Conservation (phyloP, 176 grass and related monocot species). For the Triticum timopheevii region DNA sequence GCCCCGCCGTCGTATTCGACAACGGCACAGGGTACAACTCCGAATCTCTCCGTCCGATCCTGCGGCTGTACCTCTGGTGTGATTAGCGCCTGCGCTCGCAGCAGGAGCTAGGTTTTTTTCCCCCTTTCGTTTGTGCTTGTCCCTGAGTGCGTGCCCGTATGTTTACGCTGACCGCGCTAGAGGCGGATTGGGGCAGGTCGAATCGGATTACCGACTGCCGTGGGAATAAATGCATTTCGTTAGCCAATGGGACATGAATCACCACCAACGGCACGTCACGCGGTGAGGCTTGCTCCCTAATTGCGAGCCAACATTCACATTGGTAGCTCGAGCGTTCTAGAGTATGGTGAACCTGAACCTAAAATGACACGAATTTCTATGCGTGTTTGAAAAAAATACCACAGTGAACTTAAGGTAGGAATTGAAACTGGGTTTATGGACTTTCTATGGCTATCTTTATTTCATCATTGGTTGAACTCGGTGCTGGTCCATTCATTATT, state of each 20-base stretch:
- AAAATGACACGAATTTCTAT: neutral
- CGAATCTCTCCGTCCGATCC: neutral
- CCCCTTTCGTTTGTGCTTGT: neutral
- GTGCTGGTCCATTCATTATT: neutral
- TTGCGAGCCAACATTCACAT: neutral
- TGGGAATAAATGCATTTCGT: neutral
- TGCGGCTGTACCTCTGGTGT: neutral
- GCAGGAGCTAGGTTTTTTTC: neutral
- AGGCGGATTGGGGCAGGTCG: neutral
- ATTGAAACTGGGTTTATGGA: neutral
- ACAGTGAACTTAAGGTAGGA: neutral
- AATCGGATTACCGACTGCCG: neutral
- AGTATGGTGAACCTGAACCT: neutral
- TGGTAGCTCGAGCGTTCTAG: neutral
- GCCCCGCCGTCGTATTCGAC: conserved; percentile 93
- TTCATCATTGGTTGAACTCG: neutral
- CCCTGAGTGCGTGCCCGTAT: neutral
- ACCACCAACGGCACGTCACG: no score
- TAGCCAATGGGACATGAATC: neutral
- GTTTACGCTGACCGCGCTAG: neutral
- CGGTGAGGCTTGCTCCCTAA: neutral
- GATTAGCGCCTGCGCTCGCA: neutral
- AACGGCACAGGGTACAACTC: conserved; percentile 79
- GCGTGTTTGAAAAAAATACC: neutral
- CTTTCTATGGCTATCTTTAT: neutral